Percentiles rank a stretch among this genome's conserved stretches.
Evolutionary conservation across 2,329 filamentous ascomycete species (phyloP).

Genomic region (Trichoderma breve): DNA sequence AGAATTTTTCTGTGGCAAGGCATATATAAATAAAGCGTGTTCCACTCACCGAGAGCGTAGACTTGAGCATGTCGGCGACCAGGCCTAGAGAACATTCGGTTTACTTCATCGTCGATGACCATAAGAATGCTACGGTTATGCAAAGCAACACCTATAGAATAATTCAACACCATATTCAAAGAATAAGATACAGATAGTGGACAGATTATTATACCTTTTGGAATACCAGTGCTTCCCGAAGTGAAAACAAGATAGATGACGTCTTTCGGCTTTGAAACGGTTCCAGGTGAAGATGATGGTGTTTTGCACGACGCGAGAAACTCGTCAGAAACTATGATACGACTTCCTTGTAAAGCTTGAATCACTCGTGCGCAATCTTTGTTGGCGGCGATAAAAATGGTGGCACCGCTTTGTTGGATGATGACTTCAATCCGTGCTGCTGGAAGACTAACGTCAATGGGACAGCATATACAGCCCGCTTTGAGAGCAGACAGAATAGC

Average conservation of each 20-base stretch:
- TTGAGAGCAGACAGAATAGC: neutral
- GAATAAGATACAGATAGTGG: neutral
- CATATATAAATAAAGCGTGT: no score
- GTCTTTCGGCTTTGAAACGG: neutral
- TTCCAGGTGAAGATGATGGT: neutral
- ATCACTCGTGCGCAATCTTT: neutral
- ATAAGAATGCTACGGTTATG: neutral
- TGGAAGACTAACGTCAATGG: neutral
- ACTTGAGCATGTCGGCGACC: neutral
- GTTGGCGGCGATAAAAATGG: neutral
- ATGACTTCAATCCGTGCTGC: neutral
- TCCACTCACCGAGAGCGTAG: neutral
- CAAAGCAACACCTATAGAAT: neutral
- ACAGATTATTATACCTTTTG: neutral
- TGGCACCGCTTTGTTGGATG: neutral
- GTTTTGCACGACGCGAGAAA: neutral
- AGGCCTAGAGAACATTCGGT: neutral
- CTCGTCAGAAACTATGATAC: neutral
- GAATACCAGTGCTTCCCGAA: neutral
- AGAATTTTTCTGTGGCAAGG: neutral
- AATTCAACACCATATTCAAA: neutral
- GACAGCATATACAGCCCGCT: conserved; percentile 1
- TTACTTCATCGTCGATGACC: neutral
- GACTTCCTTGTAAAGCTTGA: neutral
- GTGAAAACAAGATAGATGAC: neutral